Conservation (phyloP, 805 yeast species). For the Starmerella apicola region DNA sequence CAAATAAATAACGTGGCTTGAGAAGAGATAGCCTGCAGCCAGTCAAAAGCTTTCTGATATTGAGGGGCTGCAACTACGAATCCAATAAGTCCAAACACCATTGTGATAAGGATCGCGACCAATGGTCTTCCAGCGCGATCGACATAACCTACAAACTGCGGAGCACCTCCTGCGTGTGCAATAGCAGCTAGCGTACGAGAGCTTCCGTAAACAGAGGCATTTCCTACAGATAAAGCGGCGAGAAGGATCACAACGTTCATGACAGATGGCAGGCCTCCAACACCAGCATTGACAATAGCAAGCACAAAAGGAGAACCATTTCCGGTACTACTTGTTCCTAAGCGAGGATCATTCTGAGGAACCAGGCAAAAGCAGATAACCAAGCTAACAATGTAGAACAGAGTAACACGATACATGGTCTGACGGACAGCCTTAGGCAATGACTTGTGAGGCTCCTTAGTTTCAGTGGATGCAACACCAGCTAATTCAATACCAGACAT, state of each 20-base stretch:
- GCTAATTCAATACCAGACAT: slow-evolving; percentile 63
- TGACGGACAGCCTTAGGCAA: slow-evolving; percentile 66
- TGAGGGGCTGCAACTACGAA: slow-evolving; percentile 45
- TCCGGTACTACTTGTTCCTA: slow-evolving; percentile 42
- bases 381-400: slow-evolving; percentile 50
- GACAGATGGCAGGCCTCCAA: slow-evolving; percentile 52
- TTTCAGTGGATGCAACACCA: slow-evolving; percentile 66
- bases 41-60: slow-evolving; percentile 43
- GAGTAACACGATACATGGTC: slow-evolving; percentile 64
- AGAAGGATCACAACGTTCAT: slow-evolving; percentile 58
- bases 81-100: slow-evolving; percentile 38
- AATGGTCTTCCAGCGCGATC: slow-evolving; percentile 64
- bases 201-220: slow-evolving; percentile 53
- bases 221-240: slow-evolving; percentile 60
- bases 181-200: slow-evolving; percentile 56
- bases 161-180: slow-evolving; percentile 53
- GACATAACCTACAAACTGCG: slow-evolving; percentile 45
- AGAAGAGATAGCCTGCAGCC: slow-evolving; percentile 67
- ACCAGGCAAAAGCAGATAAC: slow-evolving; percentile 53
- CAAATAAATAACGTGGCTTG: slow-evolving; percentile 65
- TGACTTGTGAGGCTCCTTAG: slow-evolving; percentile 50
- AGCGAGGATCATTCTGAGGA: slow-evolving; percentile 41
- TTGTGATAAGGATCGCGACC: slow-evolving; percentile 39
- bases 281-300: slow-evolving; percentile 52
- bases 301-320: slow-evolving; percentile 60